A percentile compares a stretch with the other conserved stretches of the same genome.
Evolutionary conservation across 306 rosid species (phyloP).

Genomic region (Quercus wislizeni): DNA sequence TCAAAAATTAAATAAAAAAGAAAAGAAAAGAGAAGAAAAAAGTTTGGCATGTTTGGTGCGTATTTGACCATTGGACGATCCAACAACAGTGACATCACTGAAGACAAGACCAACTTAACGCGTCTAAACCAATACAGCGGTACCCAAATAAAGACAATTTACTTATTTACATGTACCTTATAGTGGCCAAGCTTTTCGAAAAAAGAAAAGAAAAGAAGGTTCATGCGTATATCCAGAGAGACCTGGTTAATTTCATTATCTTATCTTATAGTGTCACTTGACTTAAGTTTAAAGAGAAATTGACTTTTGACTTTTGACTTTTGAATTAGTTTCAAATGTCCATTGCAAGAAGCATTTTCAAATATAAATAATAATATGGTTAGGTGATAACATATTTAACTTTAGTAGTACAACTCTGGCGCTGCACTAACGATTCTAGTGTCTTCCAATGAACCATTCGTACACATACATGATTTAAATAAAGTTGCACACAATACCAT

Average conservation of each 20-base stretch:
- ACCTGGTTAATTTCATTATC: background rate
- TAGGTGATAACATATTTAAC: background rate
- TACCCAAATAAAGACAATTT: background rate
- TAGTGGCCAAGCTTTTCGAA: too few species aligned
- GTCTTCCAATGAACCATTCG: slow-evolving; percentile 23
- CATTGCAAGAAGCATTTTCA: background rate
- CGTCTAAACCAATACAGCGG: slow-evolving; percentile 18
- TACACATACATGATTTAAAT: slow-evolving; percentile 21
- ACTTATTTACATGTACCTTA: background rate
- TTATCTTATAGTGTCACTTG: background rate
- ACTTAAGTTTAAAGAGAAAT: background rate
- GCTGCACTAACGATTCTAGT: slow-evolving; percentile 30
- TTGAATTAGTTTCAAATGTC: background rate
- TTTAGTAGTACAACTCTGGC: background rate
- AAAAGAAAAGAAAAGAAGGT: too few species aligned
- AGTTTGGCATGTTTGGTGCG: background rate
- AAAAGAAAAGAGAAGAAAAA: too few species aligned
- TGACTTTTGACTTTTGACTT: background rate
- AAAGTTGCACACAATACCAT: background rate
- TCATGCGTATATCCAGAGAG: background rate
- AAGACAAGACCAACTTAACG: slow-evolving; percentile 22
- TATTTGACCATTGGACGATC: background rate
- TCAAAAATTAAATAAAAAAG: too few species aligned
- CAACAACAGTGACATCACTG: background rate
- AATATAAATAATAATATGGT: background rate